These are phyloP conservation scores for Diospyros lotus DNA, from an alignment of 148 eudicot species.

Conservation along the genomic window DNA sequence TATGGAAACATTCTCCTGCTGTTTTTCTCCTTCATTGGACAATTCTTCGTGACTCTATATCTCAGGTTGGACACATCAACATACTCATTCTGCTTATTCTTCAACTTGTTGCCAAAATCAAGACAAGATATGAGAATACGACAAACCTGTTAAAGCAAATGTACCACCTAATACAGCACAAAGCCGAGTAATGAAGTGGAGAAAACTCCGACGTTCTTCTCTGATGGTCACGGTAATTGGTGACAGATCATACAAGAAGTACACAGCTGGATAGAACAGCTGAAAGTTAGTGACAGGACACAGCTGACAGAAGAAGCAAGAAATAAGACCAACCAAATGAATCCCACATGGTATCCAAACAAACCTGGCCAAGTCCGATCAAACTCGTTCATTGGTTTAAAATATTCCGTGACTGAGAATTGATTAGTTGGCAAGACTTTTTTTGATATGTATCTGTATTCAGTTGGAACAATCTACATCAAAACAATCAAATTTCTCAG, in stretches of 20 bases:
- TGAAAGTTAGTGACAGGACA: background rate
- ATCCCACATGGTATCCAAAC: constrained; percentile 12
- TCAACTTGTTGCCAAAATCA: background rate
- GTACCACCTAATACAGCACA: constrained; percentile 99
- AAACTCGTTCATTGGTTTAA: constrained; percentile 74
- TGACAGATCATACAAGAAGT: constrained; percentile 93
- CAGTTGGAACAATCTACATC: constrained; percentile 89
- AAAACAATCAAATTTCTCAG: constrained; percentile 22
- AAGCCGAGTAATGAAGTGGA: constrained; percentile 94
- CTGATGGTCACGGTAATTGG: constrained; percentile 96
- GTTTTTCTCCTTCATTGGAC: background rate
- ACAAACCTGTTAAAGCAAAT: constrained; percentile 93
- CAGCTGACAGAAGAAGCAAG: constrained; percentile 1
- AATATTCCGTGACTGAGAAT: constrained; percentile 96
- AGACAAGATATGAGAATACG: constrained; percentile 3
- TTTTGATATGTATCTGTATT: constrained; percentile 75
- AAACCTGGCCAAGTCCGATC: constrained; percentile 97
- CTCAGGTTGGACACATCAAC: background rate
- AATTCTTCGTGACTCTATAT: constrained; percentile 2
- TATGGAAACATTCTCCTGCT: background rate
- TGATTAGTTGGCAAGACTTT: constrained; percentile 91
- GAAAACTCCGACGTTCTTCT: constrained; percentile 97
- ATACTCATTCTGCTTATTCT: background rate
- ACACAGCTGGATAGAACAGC: constrained; percentile 64
- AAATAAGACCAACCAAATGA: constrained; percentile 5